Conservation (phyloP, 2,329 filamentous ascomycete genomes). For the Diplodia mutila region DNA sequence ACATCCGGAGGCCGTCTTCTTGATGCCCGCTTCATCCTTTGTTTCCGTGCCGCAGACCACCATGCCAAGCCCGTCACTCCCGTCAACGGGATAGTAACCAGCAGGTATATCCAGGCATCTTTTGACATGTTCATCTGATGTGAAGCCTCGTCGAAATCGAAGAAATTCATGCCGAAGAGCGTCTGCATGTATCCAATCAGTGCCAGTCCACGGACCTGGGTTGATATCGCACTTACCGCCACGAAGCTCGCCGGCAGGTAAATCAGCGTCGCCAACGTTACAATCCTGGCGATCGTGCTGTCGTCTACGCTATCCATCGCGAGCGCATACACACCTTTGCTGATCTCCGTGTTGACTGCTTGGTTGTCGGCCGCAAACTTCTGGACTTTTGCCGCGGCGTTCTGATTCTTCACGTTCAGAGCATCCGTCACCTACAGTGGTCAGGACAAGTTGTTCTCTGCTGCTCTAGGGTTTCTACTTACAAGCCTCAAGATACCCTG, state of each 20-base stretch:
- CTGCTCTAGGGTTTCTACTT: no score
- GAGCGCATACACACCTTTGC: conserved; percentile 12
- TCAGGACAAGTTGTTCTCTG: no score
- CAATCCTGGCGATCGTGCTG: conserved; percentile 4
- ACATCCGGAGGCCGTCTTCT: background rate
- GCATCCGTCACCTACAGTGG: background rate
- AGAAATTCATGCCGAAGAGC: conserved; percentile 20
- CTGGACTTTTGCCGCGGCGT: background rate
- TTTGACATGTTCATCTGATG: background rate
- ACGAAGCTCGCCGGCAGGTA: conserved; percentile 20
- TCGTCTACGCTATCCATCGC: conserved; percentile 9
- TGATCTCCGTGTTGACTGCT: conserved; percentile 13
- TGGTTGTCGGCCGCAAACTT: conserved; percentile 5
- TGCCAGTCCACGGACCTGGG: background rate
- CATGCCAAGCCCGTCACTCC: conserved; percentile 9
- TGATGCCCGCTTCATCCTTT: conserved; percentile 2
- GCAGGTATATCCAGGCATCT: conserved; percentile 10
- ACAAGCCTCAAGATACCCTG: conserved; percentile 9
- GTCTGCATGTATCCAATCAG: background rate
- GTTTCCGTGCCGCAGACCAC: conserved; percentile 9
- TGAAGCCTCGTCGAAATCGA: background rate
- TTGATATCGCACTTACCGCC: background rate
- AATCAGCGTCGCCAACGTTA: conserved; percentile 13
- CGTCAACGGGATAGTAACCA: conserved; percentile 13
- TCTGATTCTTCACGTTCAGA: conserved; percentile 17